A percentile compares a stretch with the other conserved stretches of the same genome.
phyloP scores from a whole-genome alignment of 1,139 yeast species.

The Suhomyces taliae region DNA sequence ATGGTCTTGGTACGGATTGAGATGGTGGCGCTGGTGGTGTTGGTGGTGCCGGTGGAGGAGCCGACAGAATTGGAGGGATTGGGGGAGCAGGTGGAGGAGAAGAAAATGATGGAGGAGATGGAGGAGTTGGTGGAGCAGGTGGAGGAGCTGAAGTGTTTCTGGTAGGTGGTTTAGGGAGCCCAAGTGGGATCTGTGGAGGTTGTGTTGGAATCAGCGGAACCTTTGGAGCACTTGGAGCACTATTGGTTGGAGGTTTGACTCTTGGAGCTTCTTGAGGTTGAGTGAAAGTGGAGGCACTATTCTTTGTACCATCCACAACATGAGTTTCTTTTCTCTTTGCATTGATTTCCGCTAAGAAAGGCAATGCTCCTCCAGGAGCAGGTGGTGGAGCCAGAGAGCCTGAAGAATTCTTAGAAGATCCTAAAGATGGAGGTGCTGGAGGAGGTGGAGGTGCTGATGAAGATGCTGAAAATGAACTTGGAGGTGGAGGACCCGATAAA shows the following conservation, averaged over 20 bases:
- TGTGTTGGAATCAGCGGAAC: conserved; percentile 7
- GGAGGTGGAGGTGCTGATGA: conserved; percentile 14
- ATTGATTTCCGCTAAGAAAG: conserved; percentile 45
- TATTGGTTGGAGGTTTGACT: conserved; percentile 7
- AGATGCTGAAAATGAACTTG: conserved; percentile 9
- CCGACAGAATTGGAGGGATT: conserved; percentile 9
- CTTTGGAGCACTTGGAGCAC: conserved; percentile 13
- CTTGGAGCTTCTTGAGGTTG: conserved; percentile 6
- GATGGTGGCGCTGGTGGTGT: conserved; percentile 12
- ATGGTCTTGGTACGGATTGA: conserved; percentile 10
- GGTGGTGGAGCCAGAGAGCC: conserved; percentile 13
- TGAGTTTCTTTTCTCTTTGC: conserved; percentile 37
- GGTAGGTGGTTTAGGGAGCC: conserved; percentile 10
- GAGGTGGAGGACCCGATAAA: conserved; percentile 20
- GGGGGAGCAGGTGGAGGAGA: conserved; percentile 7
- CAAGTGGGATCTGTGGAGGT: conserved; percentile 11
- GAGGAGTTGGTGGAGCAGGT: conserved; percentile 10
- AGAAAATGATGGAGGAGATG: conserved; percentile 11
- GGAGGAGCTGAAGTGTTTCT: conserved; percentile 7
- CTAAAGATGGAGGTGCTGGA: conserved; percentile 8
- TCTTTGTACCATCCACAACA: conserved; percentile 34
- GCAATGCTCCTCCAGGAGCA: conserved; percentile 33
- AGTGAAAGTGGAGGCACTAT: conserved; percentile 15
- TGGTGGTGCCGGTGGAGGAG: conserved; percentile 12
- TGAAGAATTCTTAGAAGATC: not conserved